Evolutionary conservation across 192 early-diverging fungal species (phyloP).

Genomic region (Obelidium mucronatum): DNA sequence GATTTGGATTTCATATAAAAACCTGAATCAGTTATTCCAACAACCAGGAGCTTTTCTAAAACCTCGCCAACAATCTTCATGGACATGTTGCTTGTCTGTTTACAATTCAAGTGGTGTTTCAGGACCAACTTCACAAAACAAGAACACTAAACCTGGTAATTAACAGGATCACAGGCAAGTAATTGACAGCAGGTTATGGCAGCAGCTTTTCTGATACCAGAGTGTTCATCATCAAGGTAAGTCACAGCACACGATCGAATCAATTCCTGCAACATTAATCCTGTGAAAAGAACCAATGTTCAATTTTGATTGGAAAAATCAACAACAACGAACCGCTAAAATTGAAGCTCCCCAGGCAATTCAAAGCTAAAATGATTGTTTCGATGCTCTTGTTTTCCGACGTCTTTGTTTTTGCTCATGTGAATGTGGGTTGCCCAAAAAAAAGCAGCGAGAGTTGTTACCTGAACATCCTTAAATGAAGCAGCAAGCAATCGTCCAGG

Average conservation of each 20-base stretch:
- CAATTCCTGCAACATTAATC: constrained; percentile 85
- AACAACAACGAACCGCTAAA: too few relatives aligned
- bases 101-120: background rate
- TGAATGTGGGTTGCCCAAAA: background rate
- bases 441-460: background rate
- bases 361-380: constrained; percentile 79
- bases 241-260: constrained; percentile 84
- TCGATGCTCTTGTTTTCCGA: constrained; percentile 75
- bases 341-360: constrained; percentile 85
- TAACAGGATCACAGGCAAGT: constrained; percentile 81
- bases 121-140: background rate
- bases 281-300: constrained; percentile 30
- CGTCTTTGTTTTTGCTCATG: constrained; percentile 23
- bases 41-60: constrained; percentile 86
- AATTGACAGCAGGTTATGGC: constrained; percentile 86
- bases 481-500: constrained; percentile 48
- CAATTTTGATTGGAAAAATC: background rate
- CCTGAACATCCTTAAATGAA: constrained; percentile 27
- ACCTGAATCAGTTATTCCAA: constrained; percentile 85
- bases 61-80: constrained; percentile 86
- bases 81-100: constrained; percentile 65
- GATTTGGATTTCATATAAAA: constrained; percentile 27
- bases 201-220: constrained; percentile 83
- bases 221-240: constrained; percentile 81
- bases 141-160: constrained; percentile 68